These are phyloP conservation scores for Stentor coeruleus DNA, from an alignment of 73 alveolate genomes.

Conservation along the genomic window DNA sequence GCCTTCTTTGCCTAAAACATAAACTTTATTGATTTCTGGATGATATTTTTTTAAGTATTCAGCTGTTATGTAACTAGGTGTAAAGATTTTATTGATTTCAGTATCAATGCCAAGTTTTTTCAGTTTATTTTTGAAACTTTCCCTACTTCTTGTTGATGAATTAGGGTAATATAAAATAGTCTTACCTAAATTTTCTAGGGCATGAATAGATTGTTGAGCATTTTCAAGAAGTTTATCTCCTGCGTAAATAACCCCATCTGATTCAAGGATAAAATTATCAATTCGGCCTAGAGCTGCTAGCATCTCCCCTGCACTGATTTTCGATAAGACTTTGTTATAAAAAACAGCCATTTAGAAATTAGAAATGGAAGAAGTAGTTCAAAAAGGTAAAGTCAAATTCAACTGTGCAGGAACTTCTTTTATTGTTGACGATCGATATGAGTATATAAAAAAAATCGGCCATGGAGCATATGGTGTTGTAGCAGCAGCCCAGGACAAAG, in stretches of 20 bases:
- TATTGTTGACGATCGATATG: conserved; percentile 65
- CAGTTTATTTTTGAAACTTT: neutral
- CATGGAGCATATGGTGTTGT: conserved; percentile 92
- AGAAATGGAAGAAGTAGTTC: no score
- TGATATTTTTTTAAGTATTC: neutral
- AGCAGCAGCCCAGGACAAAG: no score
- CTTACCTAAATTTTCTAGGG: neutral
- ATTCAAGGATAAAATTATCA: neutral
- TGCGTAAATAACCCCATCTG: conserved; percentile 11
- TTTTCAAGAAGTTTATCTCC: neutral
- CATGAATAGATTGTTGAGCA: neutral
- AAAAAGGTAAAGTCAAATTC: no score
- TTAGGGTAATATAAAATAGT: neutral
- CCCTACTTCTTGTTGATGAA: neutral
- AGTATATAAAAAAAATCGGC: conserved; percentile 64
- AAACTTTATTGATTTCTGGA: conserved; percentile 19
- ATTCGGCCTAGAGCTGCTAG: neutral
- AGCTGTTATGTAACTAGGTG: conserved; percentile 5
- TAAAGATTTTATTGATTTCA: neutral
- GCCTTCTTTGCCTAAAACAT: neutral
- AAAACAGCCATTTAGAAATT: no score
- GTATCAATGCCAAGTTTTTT: neutral
- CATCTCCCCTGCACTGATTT: neutral
- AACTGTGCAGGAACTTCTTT: conserved; percentile 61
- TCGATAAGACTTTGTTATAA: neutral